These are phyloP conservation scores for Termitomyces bulborhizus DNA, from an alignment of 768 basidiomycete genomes.

Conservation along the genomic window DNA sequence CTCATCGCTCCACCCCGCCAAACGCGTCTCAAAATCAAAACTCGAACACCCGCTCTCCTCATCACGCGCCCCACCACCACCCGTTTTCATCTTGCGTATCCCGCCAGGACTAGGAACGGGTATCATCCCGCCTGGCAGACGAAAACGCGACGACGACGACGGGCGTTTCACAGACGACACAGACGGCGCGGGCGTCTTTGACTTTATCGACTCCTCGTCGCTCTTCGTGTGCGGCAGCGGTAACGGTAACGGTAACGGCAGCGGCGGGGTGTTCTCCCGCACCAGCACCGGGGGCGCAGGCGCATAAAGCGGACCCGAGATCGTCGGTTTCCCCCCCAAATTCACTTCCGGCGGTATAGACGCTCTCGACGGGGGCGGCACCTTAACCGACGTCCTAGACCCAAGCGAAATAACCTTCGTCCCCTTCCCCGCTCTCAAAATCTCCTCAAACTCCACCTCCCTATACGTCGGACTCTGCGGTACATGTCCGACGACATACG, in stretches of 20 bases:
- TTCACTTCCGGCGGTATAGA: not conserved
- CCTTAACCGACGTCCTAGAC: slow-evolving; percentile 19
- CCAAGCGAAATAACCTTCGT: slow-evolving; percentile 40
- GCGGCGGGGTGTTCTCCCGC: too few relatives aligned
- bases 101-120: slow-evolving; percentile 50
- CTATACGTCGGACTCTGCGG: slow-evolving; percentile 45
- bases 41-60: too few relatives aligned
- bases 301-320: slow-evolving; percentile 16
- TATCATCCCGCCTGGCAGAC: slow-evolving; percentile 42
- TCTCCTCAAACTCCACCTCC: slow-evolving; percentile 76
- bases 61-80: too few relatives aligned
- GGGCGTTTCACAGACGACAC: slow-evolving; percentile 25
- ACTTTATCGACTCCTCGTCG: slow-evolving; percentile 28
- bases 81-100: slow-evolving; percentile 36
- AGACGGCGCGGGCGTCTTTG: slow-evolving; percentile 14
- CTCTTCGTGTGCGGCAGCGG: slow-evolving; percentile 14
- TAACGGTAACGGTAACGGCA: too few relatives aligned
- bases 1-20: slow-evolving; percentile 31
- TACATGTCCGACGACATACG: slow-evolving; percentile 61
- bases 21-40: slow-evolving; percentile 70
- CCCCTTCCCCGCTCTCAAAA: slow-evolving; percentile 48
- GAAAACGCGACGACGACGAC: slow-evolving; percentile 43
- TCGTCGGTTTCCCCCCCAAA: slow-evolving; percentile 6
- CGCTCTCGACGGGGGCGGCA: slow-evolving; percentile 1
- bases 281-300: not conserved